Evolutionary conservation across 2,329 filamentous ascomycete genomes (phyloP).

Genomic region (Harringtonia aguacate): DNA sequence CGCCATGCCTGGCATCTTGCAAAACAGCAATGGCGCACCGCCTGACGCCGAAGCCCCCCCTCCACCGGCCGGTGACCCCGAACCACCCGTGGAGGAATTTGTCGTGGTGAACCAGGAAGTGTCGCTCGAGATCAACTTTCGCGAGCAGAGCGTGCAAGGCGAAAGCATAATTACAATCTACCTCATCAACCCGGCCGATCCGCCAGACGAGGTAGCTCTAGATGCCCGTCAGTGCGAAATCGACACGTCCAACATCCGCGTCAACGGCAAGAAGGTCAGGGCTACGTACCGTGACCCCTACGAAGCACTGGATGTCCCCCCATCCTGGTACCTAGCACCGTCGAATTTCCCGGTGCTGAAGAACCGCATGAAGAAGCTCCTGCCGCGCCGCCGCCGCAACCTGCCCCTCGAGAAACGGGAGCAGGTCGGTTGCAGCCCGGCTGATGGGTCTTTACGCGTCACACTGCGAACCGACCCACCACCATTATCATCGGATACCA

Average conservation of each 20-base stretch:
- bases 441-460: conserved; percentile 39
- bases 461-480: conserved; percentile 23
- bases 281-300: conserved; percentile 55
- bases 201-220: conserved; percentile 42
- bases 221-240: conserved; percentile 54
- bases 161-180: conserved; percentile 74
- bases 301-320: conserved; percentile 49
- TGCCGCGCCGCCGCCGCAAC: conserved; percentile 40
- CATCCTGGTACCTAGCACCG: conserved; percentile 51
- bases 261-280: conserved; percentile 33
- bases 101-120: conserved; percentile 74
- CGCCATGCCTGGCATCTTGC: conserved; percentile 17
- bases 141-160: conserved; percentile 61
- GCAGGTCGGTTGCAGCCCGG: conserved; percentile 42
- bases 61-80: conserved; percentile 5
- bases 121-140: conserved; percentile 81
- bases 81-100: conserved; percentile 21
- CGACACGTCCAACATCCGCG: conserved; percentile 39
- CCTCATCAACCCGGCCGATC: conserved; percentile 43
- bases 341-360: conserved; percentile 67
- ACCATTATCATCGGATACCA: conserved; percentile 4
- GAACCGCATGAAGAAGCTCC: conserved; percentile 50
- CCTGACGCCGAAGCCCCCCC: not conserved
- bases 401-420: conserved; percentile 45
- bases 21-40: conserved; percentile 6